Conservation (phyloP, 2,329 filamentous ascomycete species). For the Trichoderma pleuroti region DNA sequence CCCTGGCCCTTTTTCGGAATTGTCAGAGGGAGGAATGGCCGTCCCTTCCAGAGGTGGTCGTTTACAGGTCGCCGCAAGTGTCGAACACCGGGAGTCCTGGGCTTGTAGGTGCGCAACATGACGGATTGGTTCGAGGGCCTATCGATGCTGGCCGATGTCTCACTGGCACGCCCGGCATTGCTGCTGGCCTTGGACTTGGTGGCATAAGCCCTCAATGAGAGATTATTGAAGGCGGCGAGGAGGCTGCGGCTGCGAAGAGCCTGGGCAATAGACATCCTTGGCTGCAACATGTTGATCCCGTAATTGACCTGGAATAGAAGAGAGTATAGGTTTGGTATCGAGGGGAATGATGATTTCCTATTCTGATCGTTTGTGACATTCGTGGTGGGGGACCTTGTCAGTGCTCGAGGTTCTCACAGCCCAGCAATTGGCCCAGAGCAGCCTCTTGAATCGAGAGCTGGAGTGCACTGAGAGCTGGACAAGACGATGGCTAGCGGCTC, state of each 20-base stretch:
- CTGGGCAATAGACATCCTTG: slow-evolving; percentile 30
- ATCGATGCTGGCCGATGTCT: slow-evolving; percentile 24
- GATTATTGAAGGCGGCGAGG: slow-evolving; percentile 26
- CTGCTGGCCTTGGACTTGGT: slow-evolving; percentile 25
- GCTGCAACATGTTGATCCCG: slow-evolving; percentile 30
- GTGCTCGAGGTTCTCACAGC: background rate
- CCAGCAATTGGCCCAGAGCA: slow-evolving; percentile 16
- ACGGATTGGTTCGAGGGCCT: slow-evolving; percentile 35
- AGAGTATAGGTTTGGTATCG: background rate
- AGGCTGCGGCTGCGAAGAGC: slow-evolving; percentile 30
- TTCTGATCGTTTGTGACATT: background rate
- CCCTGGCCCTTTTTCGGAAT: slow-evolving; percentile 88
- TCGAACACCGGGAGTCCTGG: slow-evolving; percentile 84
- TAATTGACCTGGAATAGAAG: background rate
- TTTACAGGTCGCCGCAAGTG: slow-evolving; percentile 92
- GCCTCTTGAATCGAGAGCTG: background rate
- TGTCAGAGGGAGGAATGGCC: slow-evolving; percentile 77
- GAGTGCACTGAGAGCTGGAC: background rate
- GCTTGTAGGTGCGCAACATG: slow-evolving; percentile 81
- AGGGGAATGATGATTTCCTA: background rate
- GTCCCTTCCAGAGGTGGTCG: slow-evolving; percentile 94
- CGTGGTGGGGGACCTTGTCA: slow-evolving; percentile 5
- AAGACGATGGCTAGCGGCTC: background rate
- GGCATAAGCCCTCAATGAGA: slow-evolving; percentile 32
- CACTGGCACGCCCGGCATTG: slow-evolving; percentile 21